phyloP scores from a whole-genome alignment of 1,284 basidiomycete species.

The Apiotrichum sp. region DNA sequence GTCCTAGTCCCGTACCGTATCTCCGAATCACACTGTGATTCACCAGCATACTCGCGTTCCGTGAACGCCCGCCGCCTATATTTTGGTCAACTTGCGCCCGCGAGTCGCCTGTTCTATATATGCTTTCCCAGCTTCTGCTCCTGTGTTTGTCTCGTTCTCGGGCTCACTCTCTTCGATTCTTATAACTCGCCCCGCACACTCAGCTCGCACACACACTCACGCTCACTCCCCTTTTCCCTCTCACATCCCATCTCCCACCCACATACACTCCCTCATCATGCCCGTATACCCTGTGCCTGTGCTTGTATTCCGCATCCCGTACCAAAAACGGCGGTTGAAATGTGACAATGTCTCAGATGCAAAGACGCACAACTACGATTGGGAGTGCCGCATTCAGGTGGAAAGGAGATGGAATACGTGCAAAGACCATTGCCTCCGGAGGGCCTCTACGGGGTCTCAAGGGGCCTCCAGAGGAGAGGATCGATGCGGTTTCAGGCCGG shows the following conservation, averaged over 20 bases:
- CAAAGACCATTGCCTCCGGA: neutral
- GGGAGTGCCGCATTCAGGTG: neutral
- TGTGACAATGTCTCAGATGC: neutral
- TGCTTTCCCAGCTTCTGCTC: neutral
- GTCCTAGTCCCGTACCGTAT: no score
- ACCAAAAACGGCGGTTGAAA: neutral
- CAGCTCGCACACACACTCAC: neutral
- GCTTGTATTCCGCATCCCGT: neutral
- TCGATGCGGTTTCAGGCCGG: no score
- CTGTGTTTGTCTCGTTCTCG: neutral
- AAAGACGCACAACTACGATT: neutral
- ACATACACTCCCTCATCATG: neutral
- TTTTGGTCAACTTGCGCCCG: no score
- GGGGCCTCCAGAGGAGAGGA: no score
- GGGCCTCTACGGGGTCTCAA: neutral
- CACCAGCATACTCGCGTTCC: no score
- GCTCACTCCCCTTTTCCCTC: neutral
- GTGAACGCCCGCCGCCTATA: no score
- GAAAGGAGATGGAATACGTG: neutral
- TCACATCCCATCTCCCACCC: neutral
- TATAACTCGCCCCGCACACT: no score
- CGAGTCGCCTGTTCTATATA: no score
- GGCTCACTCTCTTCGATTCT: neutral
- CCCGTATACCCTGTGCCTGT: neutral
- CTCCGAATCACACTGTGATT: no score